Evolutionary conservation across 352 stramenopile species (phyloP).

Genomic region (Saprolegnia diclina): DNA sequence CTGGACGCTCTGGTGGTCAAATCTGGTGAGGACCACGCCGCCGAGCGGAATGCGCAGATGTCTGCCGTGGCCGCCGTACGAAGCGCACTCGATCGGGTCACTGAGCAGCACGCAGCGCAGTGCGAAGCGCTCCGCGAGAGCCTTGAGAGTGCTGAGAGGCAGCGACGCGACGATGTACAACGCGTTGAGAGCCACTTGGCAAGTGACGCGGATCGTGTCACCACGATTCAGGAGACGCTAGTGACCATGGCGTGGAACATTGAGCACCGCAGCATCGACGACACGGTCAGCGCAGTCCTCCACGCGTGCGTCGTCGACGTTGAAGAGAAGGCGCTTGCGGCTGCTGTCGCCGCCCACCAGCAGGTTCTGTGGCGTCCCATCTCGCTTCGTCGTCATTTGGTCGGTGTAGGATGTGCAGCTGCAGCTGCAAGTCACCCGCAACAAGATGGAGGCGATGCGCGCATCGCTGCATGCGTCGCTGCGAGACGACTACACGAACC

Average conservation of each 20-base stretch:
- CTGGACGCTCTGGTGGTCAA: neutral
- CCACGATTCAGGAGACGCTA: slow-evolving; percentile 10
- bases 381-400: neutral
- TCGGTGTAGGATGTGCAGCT: neutral
- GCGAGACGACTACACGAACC: neutral
- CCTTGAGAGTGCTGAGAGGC: too few relatives aligned
- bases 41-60: neutral
- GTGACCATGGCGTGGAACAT: slow-evolving; percentile 27
- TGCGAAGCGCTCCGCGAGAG: too few relatives aligned
- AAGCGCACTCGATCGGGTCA: too few relatives aligned
- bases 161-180: too few relatives aligned
- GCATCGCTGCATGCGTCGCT: neutral
- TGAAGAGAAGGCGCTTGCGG: neutral
- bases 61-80: too few relatives aligned
- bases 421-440: slow-evolving; percentile 9
- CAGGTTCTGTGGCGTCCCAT: slow-evolving; percentile 9
- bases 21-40: neutral
- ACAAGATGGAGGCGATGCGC: slow-evolving; percentile 15
- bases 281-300: slow-evolving; percentile 12
- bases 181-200: too few relatives aligned
- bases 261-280: slow-evolving; percentile 14
- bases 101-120: too few relatives aligned
- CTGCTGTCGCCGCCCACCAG: neutral
- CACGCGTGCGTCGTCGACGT: neutral
- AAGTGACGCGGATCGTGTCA: neutral